Conservation (phyloP, 1,139 yeast genomes). For the Lodderomyces theae region DNA sequence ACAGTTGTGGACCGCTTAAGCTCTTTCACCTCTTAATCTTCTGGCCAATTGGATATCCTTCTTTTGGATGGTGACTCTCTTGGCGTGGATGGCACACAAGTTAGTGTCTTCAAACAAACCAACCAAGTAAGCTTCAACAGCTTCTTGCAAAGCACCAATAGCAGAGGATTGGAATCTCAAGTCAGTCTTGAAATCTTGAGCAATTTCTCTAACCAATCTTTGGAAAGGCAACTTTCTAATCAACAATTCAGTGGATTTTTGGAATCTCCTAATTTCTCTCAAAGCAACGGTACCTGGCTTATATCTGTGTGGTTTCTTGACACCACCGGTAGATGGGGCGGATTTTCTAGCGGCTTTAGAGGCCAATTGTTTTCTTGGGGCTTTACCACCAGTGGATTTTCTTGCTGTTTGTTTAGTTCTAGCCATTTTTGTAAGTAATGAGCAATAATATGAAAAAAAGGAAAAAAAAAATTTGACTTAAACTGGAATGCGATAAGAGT, state of each 20-base stretch:
- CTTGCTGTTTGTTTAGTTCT: slow-evolving; percentile 56
- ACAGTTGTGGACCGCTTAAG: slow-evolving; percentile 24
- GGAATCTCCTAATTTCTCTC: slow-evolving; percentile 56
- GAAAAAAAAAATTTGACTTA: not conserved
- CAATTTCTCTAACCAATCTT: slow-evolving; percentile 49
- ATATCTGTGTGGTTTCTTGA: slow-evolving; percentile 54
- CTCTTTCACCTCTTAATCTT: slow-evolving; percentile 55
- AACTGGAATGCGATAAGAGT: not conserved
- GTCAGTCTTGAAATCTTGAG: slow-evolving; percentile 51
- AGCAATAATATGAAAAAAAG: not conserved
- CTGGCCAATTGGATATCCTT: slow-evolving; percentile 54
- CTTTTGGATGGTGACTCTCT: slow-evolving; percentile 54
- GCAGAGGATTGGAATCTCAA: slow-evolving; percentile 53
- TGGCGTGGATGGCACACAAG: slow-evolving; percentile 55
- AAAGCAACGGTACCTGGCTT: slow-evolving; percentile 57
- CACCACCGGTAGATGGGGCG: slow-evolving; percentile 53
- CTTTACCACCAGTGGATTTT: slow-evolving; percentile 55
- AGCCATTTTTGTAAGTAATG: slow-evolving; percentile 37
- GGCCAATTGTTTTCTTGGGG: slow-evolving; percentile 55
- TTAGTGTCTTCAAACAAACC: slow-evolving; percentile 52
- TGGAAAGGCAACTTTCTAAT: slow-evolving; percentile 53
- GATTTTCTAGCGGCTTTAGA: slow-evolving; percentile 55
- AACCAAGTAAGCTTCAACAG: slow-evolving; percentile 52
- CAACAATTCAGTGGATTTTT: slow-evolving; percentile 50
- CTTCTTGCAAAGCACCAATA: slow-evolving; percentile 54